These are phyloP conservation scores for Cyberlindnera xishuangbannaensis DNA, from an alignment of 805 yeast genomes.

Conservation along the genomic window DNA sequence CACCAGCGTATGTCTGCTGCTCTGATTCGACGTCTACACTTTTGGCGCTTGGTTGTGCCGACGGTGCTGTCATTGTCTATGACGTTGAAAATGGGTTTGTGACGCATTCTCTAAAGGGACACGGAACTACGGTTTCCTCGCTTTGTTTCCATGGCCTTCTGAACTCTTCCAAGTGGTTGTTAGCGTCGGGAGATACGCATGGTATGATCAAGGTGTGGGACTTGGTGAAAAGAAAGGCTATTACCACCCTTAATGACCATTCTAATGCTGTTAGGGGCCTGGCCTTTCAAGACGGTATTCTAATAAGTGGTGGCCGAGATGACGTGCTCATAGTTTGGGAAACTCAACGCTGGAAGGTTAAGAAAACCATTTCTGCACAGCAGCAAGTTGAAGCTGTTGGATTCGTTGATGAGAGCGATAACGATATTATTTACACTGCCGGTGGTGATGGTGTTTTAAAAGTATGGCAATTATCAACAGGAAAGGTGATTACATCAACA, in stretches of 20 bases:
- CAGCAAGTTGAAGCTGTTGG: slow-evolving; percentile 73
- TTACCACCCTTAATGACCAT: slow-evolving; percentile 66
- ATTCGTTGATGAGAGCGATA: slow-evolving; percentile 68
- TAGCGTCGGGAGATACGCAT: slow-evolving; percentile 67
- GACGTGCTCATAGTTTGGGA: slow-evolving; percentile 60
- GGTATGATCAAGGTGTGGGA: slow-evolving; percentile 58
- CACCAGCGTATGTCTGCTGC: slow-evolving; percentile 77
- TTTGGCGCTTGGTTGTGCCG: slow-evolving; percentile 92
- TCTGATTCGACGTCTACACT: slow-evolving; percentile 78
- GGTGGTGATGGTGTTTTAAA: slow-evolving; percentile 71
- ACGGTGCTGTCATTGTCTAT: slow-evolving; percentile 87
- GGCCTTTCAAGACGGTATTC: slow-evolving; percentile 53
- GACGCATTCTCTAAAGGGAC: slow-evolving; percentile 91
- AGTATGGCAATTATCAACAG: slow-evolving; percentile 53
- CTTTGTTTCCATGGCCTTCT: slow-evolving; percentile 68
- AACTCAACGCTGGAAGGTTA: slow-evolving; percentile 45
- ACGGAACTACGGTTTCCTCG: slow-evolving; percentile 82
- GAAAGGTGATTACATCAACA: slow-evolving; percentile 44
- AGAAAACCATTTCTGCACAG: slow-evolving; percentile 63
- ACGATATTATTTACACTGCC: slow-evolving; percentile 64
- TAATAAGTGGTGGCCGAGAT: slow-evolving; percentile 89
- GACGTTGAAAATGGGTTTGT: slow-evolving; percentile 83
- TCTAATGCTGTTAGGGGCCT: slow-evolving; percentile 82
- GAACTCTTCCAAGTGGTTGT: slow-evolving; percentile 65
- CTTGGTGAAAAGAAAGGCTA: slow-evolving; percentile 61